Conservation (phyloP, 208 protist genomes). For the Trypanosoma conorhini region DNA sequence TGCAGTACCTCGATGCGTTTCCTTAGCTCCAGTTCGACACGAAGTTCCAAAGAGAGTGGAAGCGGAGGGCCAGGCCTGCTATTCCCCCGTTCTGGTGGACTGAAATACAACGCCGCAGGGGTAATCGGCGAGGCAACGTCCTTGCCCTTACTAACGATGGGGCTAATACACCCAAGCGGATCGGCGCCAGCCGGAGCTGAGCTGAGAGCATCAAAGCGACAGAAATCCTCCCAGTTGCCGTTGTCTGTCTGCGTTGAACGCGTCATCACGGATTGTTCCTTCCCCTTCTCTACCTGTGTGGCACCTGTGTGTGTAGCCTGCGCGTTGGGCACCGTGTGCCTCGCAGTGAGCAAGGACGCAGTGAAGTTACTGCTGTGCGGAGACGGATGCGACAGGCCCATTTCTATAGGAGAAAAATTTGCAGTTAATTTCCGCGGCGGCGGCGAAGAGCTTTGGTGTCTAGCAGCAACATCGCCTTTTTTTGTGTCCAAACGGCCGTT, state of each 20-base stretch:
- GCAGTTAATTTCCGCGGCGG: background rate
- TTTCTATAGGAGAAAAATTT: background rate
- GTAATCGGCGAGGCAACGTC: constrained; percentile 17
- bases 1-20: constrained; percentile 3
- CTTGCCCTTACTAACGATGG: constrained; percentile 9
- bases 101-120: background rate
- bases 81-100: background rate
- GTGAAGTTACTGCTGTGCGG: background rate
- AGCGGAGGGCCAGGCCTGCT: background rate
- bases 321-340: background rate
- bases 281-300: background rate
- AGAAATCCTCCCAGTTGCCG: background rate
- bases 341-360: background rate
- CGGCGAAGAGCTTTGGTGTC: background rate
- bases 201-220: background rate
- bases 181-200: background rate
- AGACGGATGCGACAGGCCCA: background rate
- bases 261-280: background rate
- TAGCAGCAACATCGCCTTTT: background rate
- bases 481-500: background rate
- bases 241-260: constrained; percentile 19
- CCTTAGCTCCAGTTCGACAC: constrained; percentile 11
- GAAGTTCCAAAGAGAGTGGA: constrained; percentile 7
- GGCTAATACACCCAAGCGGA: constrained; percentile 20
- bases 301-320: background rate